Percentiles rank a stretch among this genome's conserved stretches.
phyloP scores from a whole-genome alignment of 306 rosid genomes.

The Dalbergia oliveri region DNA sequence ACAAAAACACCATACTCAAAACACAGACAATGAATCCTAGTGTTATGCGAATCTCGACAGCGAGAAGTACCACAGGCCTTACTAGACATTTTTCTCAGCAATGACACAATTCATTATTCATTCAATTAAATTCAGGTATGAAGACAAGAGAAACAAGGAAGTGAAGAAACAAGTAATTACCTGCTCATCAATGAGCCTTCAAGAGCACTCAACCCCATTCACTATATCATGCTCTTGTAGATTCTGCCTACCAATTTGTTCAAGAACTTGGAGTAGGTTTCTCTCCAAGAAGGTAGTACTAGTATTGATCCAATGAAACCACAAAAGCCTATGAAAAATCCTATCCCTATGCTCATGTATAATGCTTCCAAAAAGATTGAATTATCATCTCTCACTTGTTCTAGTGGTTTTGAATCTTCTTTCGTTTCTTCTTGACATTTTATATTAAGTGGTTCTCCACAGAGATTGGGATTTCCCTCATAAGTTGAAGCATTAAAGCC shows the following conservation, averaged over 20 bases:
- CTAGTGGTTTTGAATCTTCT: not conserved
- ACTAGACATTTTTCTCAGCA: no score
- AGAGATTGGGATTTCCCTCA: conserved; percentile 1
- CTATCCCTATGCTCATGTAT: conserved; percentile 40
- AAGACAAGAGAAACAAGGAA: no score
- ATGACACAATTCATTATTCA: no score
- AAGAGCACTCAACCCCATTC: not conserved
- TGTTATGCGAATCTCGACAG: no score
- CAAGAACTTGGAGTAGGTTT: conserved; percentile 3
- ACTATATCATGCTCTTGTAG: not conserved
- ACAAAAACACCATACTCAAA: no score
- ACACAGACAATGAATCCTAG: no score
- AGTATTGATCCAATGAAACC: conserved; percentile 23
- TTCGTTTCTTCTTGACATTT: not conserved
- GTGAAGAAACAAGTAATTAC: no score
- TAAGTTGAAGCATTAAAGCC: conserved; percentile 5
- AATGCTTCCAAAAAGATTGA: conserved; percentile 33
- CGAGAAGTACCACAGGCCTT: no score
- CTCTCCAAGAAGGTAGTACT: not conserved
- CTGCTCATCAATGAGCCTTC: no score
- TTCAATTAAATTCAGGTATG: no score
- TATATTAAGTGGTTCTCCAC: conserved; percentile 34
- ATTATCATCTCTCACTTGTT: not conserved
- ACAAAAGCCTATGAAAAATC: conserved; percentile 16
- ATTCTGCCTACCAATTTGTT: not conserved